These are phyloP conservation scores for Fusarium sp. DNA, from an alignment of 2,329 filamentous ascomycete species.

Conservation along the genomic window DNA sequence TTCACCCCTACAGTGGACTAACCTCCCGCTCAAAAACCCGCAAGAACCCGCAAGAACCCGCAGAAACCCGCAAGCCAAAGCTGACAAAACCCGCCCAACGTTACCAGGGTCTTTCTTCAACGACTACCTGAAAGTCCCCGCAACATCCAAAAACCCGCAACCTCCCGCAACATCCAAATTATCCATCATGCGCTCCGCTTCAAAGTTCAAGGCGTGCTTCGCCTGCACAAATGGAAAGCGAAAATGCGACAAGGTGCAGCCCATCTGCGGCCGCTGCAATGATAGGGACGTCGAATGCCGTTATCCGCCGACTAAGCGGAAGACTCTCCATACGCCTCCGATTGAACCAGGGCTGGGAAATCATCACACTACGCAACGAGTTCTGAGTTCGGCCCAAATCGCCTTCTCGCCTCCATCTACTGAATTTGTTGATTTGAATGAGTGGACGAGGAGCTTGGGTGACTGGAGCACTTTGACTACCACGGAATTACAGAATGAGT, in stretches of 20 bases:
- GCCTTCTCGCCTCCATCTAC: neutral
- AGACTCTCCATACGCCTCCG: neutral
- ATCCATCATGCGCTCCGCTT: neutral
- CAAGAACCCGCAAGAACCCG: neutral
- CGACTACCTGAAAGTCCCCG: neutral
- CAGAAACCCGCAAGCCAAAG: neutral
- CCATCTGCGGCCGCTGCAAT: slow-evolving; percentile 2
- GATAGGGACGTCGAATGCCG: slow-evolving; percentile 20
- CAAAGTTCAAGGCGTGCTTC: slow-evolving; percentile 9
- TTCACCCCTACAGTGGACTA: neutral
- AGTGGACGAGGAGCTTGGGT: slow-evolving; percentile 2
- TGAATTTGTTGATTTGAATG: neutral
- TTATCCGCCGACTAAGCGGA: slow-evolving; percentile 8
- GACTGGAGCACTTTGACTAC: neutral
- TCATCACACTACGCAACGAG: neutral
- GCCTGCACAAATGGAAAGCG: slow-evolving; percentile 6
- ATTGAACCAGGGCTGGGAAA: neutral
- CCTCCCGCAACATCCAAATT: neutral
- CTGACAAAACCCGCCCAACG: slow-evolving; percentile 14
- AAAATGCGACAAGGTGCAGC: slow-evolving; percentile 20
- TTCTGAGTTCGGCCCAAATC: neutral
- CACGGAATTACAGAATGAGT: neutral
- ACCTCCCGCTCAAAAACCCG: neutral
- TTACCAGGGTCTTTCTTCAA: neutral
- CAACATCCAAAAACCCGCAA: neutral